Percentiles rank a stretch among this genome's conserved stretches.
Conservation (phyloP, 371 early-diverging fungal species). For the Mucor irregularis region DNA sequence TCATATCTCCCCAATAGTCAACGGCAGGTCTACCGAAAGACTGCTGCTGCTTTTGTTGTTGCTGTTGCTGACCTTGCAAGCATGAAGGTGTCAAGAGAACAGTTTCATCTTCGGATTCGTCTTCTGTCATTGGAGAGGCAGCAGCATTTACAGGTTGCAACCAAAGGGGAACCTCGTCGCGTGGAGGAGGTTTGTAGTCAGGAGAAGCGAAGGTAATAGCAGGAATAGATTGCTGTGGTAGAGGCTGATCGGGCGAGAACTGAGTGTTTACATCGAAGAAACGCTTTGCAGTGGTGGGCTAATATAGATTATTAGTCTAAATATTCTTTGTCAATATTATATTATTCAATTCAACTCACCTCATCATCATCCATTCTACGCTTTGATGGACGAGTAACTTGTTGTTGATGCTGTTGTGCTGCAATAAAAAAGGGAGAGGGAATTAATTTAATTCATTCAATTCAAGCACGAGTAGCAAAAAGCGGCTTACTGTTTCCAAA, state of each 20-base stretch:
- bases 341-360: not conserved
- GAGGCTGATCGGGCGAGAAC: slow-evolving; percentile 22
- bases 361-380: slow-evolving; percentile 36
- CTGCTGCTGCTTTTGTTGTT: slow-evolving; percentile 4
- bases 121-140: slow-evolving; percentile 20
- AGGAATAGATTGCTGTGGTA: slow-evolving; percentile 17
- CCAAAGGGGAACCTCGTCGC: slow-evolving; percentile 25
- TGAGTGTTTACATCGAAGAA: slow-evolving; percentile 27
- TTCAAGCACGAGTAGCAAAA: too few species aligned
- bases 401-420: not conserved
- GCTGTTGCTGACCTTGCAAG: slow-evolving; percentile 7
- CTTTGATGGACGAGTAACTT: slow-evolving; percentile 4
- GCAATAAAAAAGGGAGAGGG: not conserved
- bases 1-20: slow-evolving; percentile 12
- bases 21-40: not conserved
- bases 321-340: not conserved
- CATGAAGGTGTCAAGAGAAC: slow-evolving; percentile 17
- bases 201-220: slow-evolving; percentile 36
- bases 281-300: slow-evolving; percentile 17
- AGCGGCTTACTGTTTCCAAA: slow-evolving; percentile 18
- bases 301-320: not conserved
- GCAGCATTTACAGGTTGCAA: slow-evolving; percentile 18
- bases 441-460: not conserved
- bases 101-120: slow-evolving; percentile 25
- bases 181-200: slow-evolving; percentile 35